Evolutionary conservation across 1,284 basidiomycete genomes (phyloP), one percentile per base, ranked within the genome.

Genomic region (Stereum hirsutum): DNA sequence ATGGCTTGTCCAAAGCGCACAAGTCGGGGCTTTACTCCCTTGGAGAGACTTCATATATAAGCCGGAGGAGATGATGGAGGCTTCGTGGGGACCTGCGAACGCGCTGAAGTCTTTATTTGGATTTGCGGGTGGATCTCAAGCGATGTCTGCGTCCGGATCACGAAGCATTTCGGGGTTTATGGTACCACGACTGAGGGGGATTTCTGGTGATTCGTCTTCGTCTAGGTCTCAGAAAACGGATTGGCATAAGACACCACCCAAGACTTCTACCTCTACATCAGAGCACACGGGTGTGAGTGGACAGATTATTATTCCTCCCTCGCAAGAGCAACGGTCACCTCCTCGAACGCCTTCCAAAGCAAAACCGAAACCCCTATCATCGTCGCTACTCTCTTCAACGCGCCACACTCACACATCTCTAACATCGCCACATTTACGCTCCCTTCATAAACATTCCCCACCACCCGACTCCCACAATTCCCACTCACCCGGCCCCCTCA

Each of bases 1-100:
- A 46, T 99, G 94, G 92, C 71, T 99, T 6, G 65, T 84, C 8
- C 77, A 92, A 25, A 91, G 87, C 51, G 75, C 75, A 23, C 65
- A 77, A 45, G 70, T 71, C 6, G 81, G 79, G 0, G 60, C 64
- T 7, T 66, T 94, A n/a, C 71, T 91, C 2, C 76, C 86, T 4
- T 95, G 91, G 91, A 67, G 68, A 37, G 65, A 81, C 44, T 90
- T 72, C 52, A 66, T 74, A 3, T 85, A 78, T 55, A 59, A 62
- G 17, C 70, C 69, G 0, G 67, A 61, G 0, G 66, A 69, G 38
- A 61, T 74, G 17, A 55, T 64, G 4, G 75, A 78, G 43, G 52
- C 42, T 11, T 63, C 68, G 5, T 78, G 80, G 54, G 78, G 75
- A 0, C 60, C 60, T 10, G 65, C 59, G 42, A 50, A 60, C 41